These are phyloP conservation scores for Gossypium raimondii DNA, from an alignment of 345 rosid genomes.

Conservation along the genomic window DNA sequence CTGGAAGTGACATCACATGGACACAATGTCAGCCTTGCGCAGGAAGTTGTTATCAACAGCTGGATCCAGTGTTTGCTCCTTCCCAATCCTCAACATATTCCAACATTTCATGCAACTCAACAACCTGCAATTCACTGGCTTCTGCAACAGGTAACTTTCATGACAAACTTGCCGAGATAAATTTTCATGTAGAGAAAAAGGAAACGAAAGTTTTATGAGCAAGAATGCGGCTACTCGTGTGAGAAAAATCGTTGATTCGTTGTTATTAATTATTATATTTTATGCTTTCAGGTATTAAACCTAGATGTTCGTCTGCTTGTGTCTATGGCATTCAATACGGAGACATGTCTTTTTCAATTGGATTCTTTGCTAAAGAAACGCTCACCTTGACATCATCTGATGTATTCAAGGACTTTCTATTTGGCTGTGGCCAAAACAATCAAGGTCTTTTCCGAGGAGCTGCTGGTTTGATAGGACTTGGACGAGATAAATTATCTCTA, in stretches of 20 bases:
- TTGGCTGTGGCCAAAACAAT: slow-evolving; percentile 88
- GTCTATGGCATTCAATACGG: slow-evolving; percentile 78
- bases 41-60: slow-evolving; percentile 43
- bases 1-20: slow-evolving; percentile 76
- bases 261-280: not conserved
- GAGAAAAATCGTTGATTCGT: not conserved
- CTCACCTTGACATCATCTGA: slow-evolving; percentile 52
- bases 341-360: slow-evolving; percentile 63
- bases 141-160: slow-evolving; percentile 55
- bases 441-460: slow-evolving; percentile 65
- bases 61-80: slow-evolving; percentile 51
- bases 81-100: slow-evolving; percentile 44
- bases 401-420: slow-evolving; percentile 35
- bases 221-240: not conserved
- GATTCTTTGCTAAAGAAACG: slow-evolving; percentile 59
- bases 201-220: not conserved
- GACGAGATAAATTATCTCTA: slow-evolving; percentile 60
- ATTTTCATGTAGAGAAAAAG: not conserved
- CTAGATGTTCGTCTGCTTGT: slow-evolving; percentile 54
- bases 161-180: not conserved
- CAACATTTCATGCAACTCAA: slow-evolving; percentile 54
- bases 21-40: slow-evolving; percentile 58
- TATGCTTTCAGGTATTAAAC: slow-evolving; percentile 19
- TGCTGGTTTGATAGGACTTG: slow-evolving; percentile 81
- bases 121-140: slow-evolving; percentile 38